Evolutionary conservation across 2,329 filamentous ascomycete species (phyloP).

Genomic region (Calcarisporium arbuscula): DNA sequence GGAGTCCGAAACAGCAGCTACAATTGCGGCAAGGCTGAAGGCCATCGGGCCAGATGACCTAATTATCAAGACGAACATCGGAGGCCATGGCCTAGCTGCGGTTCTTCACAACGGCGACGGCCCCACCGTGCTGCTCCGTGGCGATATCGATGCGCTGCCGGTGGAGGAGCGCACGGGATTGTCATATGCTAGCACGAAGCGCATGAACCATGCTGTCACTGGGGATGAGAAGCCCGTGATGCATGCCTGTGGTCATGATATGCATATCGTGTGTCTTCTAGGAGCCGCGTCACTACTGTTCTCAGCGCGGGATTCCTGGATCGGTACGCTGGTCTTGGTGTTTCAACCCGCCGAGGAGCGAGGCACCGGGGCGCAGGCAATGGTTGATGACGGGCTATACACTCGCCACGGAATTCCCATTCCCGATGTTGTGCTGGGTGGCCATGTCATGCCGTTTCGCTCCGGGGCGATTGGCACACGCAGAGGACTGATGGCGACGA

Average conservation of each 20-base stretch:
- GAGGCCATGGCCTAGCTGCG: conserved; percentile 52
- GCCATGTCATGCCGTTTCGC: conserved; percentile 22
- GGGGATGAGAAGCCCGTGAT: conserved; percentile 43
- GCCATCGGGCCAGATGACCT: conserved; percentile 22
- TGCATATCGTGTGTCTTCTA: conserved; percentile 55
- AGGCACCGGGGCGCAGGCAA: conserved; percentile 47
- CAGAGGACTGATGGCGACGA: conserved; percentile 18
- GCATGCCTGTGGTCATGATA: conserved; percentile 65
- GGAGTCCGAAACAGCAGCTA: conserved; percentile 45
- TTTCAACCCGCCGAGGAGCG: conserved; percentile 66
- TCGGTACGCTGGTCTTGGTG: conserved; percentile 54
- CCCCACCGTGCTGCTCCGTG: conserved; percentile 49
- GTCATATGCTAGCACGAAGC: conserved; percentile 40
- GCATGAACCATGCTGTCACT: too few species aligned
- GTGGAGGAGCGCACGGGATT: conserved; percentile 50
- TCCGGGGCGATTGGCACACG: conserved; percentile 25
- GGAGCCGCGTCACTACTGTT: conserved; percentile 47
- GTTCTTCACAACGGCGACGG: conserved; percentile 50
- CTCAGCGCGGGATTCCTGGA: conserved; percentile 41
- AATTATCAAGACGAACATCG: conserved; percentile 39
- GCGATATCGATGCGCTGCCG: conserved; percentile 58
- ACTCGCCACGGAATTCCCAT: conserved; percentile 19
- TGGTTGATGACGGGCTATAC: conserved; percentile 32
- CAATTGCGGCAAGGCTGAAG: conserved; percentile 34
- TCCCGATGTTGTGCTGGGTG: conserved; percentile 30